Evolutionary conservation across 163 green algal species (phyloP), one percentile per base, ranked within the genome.

Genomic region (Coccomyxa subellipsoidea): DNA sequence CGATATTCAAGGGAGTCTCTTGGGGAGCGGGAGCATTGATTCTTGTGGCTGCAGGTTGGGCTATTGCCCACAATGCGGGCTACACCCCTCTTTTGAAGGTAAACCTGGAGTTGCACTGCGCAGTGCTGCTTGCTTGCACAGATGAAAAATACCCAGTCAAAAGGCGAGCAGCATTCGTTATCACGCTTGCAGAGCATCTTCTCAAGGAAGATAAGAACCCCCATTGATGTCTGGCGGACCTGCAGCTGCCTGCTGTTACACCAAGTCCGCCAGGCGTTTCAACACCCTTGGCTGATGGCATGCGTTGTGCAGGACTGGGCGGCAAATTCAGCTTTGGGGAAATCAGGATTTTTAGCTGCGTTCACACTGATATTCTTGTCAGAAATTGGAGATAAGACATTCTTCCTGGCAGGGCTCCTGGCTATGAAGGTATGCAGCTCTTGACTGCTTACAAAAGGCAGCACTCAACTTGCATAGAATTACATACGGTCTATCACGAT

Each of bases 381-480:
- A 31, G 95, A 98, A 80, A 92, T 98, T 32, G 95, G 95, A 3
- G 95, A 98, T 84, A 98, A 98, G 87, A 97, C 94, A 3, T 97
- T 97, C 82, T 97, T 97, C 90, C 95, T 97, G 32, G 93, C 93
- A 4, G 94, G 89, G 4, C 86, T 97, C 59, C 87, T 96, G 15
- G 94, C 94, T 1, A 93, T 93, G 87, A 89, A 91, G 59, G 81
- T 96, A 25, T 89, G 91, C 29, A 77, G 83, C 4, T 31, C 3
- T 69, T 23, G 32, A 47, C 2, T 77, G n/a, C n/a, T n/a, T n/a
- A n/a, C n/a, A n/a, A n/a, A n/a, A n/a, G n/a, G n/a, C 6, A 38
- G 31, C 70, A 40, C 18, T 40, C 21, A n/a, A n/a, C n/a, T n/a
- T n/a, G n/a, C n/a, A n/a, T n/a, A n/a, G n/a, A n/a, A n/a, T n/a